Evolutionary conservation across 805 yeast genomes (phyloP), one percentile per base, ranked within the genome.

Genomic region (Yamadazyma kitorensis): DNA sequence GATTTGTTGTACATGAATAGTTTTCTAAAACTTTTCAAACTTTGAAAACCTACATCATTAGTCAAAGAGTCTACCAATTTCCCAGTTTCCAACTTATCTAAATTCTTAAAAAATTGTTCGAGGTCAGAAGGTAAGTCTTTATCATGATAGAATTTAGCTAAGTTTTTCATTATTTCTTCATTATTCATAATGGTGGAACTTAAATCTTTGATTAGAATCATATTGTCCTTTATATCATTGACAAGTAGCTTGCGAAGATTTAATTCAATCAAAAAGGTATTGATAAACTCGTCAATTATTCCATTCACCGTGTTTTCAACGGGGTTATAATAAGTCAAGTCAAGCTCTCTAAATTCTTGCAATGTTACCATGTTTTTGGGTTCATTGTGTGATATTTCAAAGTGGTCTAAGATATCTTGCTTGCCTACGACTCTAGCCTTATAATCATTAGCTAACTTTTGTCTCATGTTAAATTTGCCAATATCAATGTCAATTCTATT

Each of bases 261-360:
- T 31, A 62, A 36, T 27, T 62, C 66, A 6, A 55, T 54, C 21
- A 59, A 34, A 5, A 59, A 39, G 5, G 57, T 33, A 19, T 52
- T 56, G n/a, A 58, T 29, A 10, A 63, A 28, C 23, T 41, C 36
- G 12, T 41, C 24, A 5, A 37, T 20, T 7, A 41, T 41, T 10
- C 39, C 42, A 22, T 29, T 27, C 4, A 33, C 12, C 3, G 28
- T 22, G 11, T 29, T 31, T 26, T 38, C 40, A 9, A 25, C 31
- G 2, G 40, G 42, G 24, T 41, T 38, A 32, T 27, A 22, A 24
- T 41, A 41, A 21, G 23, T 31, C n/a, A 8, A n/a, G n/a, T n/a
- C n/a, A n/a, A n/a, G n/a, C n/a, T n/a, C n/a, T n/a, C n/a, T n/a
- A n/a, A n/a, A n/a, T n/a, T n/a, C n/a, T n/a, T n/a, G n/a, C n/a